Base-by-base conservation (phyloP, 2,329 filamentous ascomycete genomes). In the Aureobasidium sp. region DNA sequence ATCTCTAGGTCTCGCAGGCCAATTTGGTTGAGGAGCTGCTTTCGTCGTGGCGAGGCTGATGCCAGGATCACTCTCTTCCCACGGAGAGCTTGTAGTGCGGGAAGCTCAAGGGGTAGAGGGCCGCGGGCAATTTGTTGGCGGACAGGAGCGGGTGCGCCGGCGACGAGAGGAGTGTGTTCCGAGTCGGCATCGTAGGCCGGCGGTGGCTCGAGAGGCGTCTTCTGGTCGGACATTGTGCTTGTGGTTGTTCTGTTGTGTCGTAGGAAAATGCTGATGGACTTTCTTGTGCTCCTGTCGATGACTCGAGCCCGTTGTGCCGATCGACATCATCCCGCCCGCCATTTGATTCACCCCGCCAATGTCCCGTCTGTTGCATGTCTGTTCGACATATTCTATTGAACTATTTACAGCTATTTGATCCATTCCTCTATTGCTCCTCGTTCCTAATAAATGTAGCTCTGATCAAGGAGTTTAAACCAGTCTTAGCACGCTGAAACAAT, bases 61-160 rank as follows among this genome's bases (percentile, higher is more conserved):
- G 94, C 94, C 32, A 99, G 86, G 67, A 99, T 89, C 6, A 96
- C 86, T 66, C 93, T 83, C 74, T 89, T 90, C 60, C 83, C 83
- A 70, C 88, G 86, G 66, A 99, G 83, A 69, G 87, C 80, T 68
- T 83, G 84, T 63, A 99, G 79, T 61, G 91, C 86, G 16, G 93
- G 92, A 21, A 97, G 81, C 64, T 90, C 83, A 64, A 97, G 83
- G 1, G 89, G 89, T 47, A 83, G 79, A 8, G 85, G 84, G 15
- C 79, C 79, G 60, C 78, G 78, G 59, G 74, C 71, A 59, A 73
- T 71, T 13, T 59, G 41, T 57, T 67, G 36, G 64, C 63, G 65
- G 58, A 63, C 41, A 29, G 69, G 65, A 48, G 64, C 65, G 63
- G 68, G 39, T 13, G 64, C 66, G 57, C 61, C 61, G 29, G 65